These are phyloP conservation scores for Candida dajiaensis DNA, from an alignment of 805 yeast species.

Conservation along the genomic window DNA sequence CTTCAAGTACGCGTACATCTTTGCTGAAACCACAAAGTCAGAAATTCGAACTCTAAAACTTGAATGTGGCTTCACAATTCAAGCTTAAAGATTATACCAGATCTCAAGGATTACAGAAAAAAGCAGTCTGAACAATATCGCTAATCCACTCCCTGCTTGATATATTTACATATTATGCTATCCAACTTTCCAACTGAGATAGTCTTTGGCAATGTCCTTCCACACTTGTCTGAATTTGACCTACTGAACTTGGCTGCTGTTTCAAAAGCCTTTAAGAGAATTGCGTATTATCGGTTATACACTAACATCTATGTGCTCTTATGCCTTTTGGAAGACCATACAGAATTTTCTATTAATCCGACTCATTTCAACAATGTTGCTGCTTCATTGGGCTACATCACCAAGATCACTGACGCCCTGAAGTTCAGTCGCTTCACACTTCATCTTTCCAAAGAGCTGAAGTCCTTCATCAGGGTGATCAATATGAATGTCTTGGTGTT, in stretches of 20 bases:
- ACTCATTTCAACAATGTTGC: not conserved
- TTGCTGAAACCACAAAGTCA: too few species aligned
- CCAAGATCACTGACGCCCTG: not conserved
- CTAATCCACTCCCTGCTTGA: not conserved
- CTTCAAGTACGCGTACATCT: too few species aligned
- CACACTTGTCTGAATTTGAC: not conserved
- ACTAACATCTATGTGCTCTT: not conserved
- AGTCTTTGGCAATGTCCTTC: not conserved
- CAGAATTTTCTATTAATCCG: not conserved
- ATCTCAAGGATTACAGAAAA: too few species aligned
- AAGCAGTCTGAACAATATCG: too few species aligned
- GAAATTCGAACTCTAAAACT: too few species aligned
- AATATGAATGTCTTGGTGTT: not conserved
- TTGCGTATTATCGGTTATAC: not conserved
- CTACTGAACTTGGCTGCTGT: not conserved
- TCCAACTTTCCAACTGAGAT: not conserved
- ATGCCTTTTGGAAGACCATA: not conserved
- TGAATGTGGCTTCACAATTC: too few species aligned
- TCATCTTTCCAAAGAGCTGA: not conserved
- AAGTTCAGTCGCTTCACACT: not conserved
- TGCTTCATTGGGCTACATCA: not conserved
- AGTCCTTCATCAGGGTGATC: not conserved
- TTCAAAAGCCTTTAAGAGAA: too few species aligned
- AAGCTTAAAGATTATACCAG: too few species aligned
- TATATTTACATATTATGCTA: not conserved